A percentile compares a stretch with the other conserved stretches of the same genome.
Conservation (phyloP, 192 early-diverging fungal genomes). For the Coemansia biformis region DNA sequence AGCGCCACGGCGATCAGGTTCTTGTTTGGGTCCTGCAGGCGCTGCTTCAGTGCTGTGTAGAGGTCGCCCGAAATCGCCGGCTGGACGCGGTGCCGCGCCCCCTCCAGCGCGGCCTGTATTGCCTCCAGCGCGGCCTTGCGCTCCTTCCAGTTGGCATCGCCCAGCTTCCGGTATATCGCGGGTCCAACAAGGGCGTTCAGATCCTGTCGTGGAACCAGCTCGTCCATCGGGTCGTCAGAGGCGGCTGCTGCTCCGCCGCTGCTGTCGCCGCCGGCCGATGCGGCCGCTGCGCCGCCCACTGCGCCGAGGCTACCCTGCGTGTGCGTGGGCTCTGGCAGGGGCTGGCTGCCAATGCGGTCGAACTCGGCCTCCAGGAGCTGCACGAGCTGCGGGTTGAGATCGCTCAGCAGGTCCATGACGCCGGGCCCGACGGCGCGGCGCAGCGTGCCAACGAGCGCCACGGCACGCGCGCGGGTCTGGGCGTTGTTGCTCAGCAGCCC, state of each 20-base stretch:
- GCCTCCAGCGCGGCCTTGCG: conserved; percentile 89
- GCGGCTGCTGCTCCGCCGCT: background rate
- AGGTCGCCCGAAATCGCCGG: conserved; percentile 74
- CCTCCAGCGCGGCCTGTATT: conserved; percentile 66
- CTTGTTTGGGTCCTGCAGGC: conserved; percentile 88
- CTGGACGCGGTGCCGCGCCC: conserved; percentile 75
- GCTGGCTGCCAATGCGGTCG: conserved; percentile 69
- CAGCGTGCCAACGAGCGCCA: conserved; percentile 75
- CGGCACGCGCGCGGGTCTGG: conserved; percentile 71
- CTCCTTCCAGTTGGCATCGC: conserved; percentile 84
- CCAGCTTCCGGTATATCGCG: conserved; percentile 53
- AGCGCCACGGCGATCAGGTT: conserved; percentile 76
- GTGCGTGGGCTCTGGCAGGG: conserved; percentile 42
- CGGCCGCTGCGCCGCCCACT: background rate
- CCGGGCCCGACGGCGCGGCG: conserved; percentile 77
- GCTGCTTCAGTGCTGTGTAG: conserved; percentile 68
- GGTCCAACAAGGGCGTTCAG: conserved; percentile 59
- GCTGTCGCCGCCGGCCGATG: too few species aligned
- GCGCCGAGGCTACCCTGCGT: conserved; percentile 21
- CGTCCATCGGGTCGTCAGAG: conserved; percentile 64
- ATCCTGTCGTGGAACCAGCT: conserved; percentile 85
- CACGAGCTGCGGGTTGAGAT: conserved; percentile 77
- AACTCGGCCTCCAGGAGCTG: conserved; percentile 90
- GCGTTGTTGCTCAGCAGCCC: conserved; percentile 80
- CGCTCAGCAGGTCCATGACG: conserved; percentile 77